Evolutionary conservation across 371 early-diverging fungal species (phyloP), one percentile per base, ranked within the genome.

Genomic region (Mucor saturninus): DNA sequence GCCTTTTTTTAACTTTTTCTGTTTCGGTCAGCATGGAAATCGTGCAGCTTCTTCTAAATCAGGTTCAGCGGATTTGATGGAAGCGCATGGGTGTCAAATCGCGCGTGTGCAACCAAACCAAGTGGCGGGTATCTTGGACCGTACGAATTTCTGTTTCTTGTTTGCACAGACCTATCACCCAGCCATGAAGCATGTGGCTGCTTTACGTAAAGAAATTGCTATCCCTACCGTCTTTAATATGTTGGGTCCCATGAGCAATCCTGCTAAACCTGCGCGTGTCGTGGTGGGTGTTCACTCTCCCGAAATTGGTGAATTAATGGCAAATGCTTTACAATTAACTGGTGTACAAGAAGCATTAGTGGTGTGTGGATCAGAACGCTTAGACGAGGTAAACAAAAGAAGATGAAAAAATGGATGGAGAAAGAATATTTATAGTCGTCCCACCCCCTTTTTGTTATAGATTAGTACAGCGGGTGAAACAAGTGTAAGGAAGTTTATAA

Each of bases 21-120:
- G n/a, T n/a, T n/a, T n/a, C n/a, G n/a, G n/a, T n/a, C n/a, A n/a
- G 93, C 97, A 96, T 77, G 98, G 98, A 30, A 97, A 94, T 79
- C 82, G 95, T 46, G 91, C 96, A 4, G 89, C 98, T n/a, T 94
- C 97, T 5, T 97, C 97, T 2, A 83, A 85, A 59, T 95, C 93
- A 60, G 98, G 98, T 3, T 96, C 96, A 2, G 97, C 98, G 0
- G 97, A 98, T 70, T 80, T 97, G 26, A 84, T 97, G 69, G 96
- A 96, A 77, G 85, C 89, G 39, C 73, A 93, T 53, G 93, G 92
- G 7, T 93, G 93, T 71, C 75, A 80, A 49, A 83, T 98, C 48
- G 77, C 76, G 10, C 76, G 75, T 29, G 80, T 95, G 2, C 63
- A 84, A 21, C 90, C 95, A 3, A 80, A 80, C 0, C 67, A 85